These are phyloP conservation scores for Colletotrichum cereale DNA, from an alignment of 2,329 filamentous ascomycete species.

Conservation along the genomic window DNA sequence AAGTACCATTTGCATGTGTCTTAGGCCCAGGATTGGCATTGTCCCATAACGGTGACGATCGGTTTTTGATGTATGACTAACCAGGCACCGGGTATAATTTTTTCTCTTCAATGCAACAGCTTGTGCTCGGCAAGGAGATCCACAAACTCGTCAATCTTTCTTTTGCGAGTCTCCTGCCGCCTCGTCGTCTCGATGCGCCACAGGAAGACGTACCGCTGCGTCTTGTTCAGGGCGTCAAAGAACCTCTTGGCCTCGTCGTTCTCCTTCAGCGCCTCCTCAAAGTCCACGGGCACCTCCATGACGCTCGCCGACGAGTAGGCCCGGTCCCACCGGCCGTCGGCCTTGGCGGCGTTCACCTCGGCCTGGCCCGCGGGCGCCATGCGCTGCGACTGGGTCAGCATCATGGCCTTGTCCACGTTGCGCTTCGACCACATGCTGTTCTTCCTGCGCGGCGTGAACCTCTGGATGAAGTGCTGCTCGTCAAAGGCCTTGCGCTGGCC, in stretches of 20 bases:
- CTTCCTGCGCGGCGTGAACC: slow-evolving; percentile 69
- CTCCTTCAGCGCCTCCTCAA: slow-evolving; percentile 56
- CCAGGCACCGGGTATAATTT: not conserved
- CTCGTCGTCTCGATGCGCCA: slow-evolving; percentile 59
- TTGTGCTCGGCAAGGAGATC: slow-evolving; percentile 52
- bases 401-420: slow-evolving; percentile 66
- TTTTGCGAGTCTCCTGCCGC: slow-evolving; percentile 50
- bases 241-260: slow-evolving; percentile 51
- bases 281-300: slow-evolving; percentile 62
- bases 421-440: slow-evolving; percentile 71
- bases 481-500: slow-evolving; percentile 62
- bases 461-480: slow-evolving; percentile 62
- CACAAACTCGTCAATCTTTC: slow-evolving; percentile 57
- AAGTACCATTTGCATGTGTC: not conserved
- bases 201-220: slow-evolving; percentile 60
- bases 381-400: slow-evolving; percentile 57
- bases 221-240: slow-evolving; percentile 59
- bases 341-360: slow-evolving; percentile 66
- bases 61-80: not conserved
- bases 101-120: not conserved
- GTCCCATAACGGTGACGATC: not conserved
- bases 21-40: not conserved
- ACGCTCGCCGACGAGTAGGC: slow-evolving; percentile 66
- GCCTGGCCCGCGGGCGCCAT: slow-evolving; percentile 63
- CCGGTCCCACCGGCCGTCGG: slow-evolving; percentile 68